Base-by-base conservation (phyloP, 768 basidiomycete genomes). In the Hericium coralloides region DNA sequence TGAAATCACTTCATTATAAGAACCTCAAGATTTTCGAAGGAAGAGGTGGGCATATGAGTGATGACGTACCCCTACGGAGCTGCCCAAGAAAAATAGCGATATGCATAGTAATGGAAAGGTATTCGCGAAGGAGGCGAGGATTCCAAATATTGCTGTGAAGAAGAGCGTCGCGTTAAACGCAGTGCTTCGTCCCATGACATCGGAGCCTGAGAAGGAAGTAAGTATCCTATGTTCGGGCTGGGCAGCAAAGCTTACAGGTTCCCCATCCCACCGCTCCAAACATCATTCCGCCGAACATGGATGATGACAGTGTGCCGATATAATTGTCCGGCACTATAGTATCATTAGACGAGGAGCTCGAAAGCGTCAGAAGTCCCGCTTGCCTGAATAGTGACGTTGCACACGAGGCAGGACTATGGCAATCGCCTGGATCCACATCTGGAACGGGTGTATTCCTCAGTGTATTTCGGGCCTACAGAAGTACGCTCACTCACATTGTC, bases 261-360 rank as follows among this genome's bases (percentile, higher is more conserved):
- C 95, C 95, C 94, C 95, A 94, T 4, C 87, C 89, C 9, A 94
- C 72, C 1, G 91, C 89, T 1, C 95, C 92, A 52, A 97, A 67
- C 93, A 98, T 97, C 95, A 98, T 98, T n/a, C 95, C 92, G 12
- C 80, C 84, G 66, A 94, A 94, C 81, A 92, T 93, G 3, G 88
- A 84, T 3, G 92, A 90, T 0, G 93, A 95, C 14, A 98, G 72
- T 1, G 79, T 68, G 22, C 94, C 95, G 51, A 95, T 89, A 61
- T 82, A 82, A 49, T 75, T 77, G 67, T 93, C 87, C 31, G 83
- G 80, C 7, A 91, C 88, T 86, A 59, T 18, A 53, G 52, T 52
- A 20, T 4, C 43, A 36, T 38, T 50, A 48, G 39, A 12, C 31
- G 49, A 17, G 57, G 39, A 38, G 59, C 45, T 63, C 63, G 63